A percentile compares a stretch with the other conserved stretches of the same genome.
Evolutionary conservation across 2,329 filamentous ascomycete genomes (phyloP).

Genomic region (Penicillium sp.): DNA sequence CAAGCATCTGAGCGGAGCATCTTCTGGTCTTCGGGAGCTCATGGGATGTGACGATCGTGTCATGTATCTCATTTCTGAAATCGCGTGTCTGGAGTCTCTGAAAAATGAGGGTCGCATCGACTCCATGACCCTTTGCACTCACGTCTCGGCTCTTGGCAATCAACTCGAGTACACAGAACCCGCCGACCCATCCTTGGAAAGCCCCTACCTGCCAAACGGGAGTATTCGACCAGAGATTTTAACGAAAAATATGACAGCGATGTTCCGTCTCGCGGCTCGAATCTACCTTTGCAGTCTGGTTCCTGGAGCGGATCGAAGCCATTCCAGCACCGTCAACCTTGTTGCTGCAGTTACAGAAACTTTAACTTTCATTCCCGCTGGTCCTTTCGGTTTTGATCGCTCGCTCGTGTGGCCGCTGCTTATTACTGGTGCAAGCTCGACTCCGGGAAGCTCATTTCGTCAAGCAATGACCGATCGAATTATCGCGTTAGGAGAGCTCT

Average conservation of each 20-base stretch:
- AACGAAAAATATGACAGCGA: slow-evolving; percentile 82
- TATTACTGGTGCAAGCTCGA: slow-evolving; percentile 79
- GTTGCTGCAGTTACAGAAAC: slow-evolving; percentile 77
- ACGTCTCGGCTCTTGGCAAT: slow-evolving; percentile 84
- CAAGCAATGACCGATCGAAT: slow-evolving; percentile 76
- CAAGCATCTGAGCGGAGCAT: slow-evolving; percentile 72
- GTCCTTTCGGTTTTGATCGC: slow-evolving; percentile 82
- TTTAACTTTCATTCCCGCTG: slow-evolving; percentile 81
- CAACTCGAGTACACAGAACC: slow-evolving; percentile 83
- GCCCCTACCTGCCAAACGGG: slow-evolving; percentile 62
- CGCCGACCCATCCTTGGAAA: slow-evolving; percentile 63
- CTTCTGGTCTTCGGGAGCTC: slow-evolving; percentile 81
- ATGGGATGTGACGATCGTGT: slow-evolving; percentile 98
- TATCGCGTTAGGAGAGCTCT: slow-evolving; percentile 73
- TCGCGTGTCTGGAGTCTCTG: slow-evolving; percentile 90
- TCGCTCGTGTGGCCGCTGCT: slow-evolving; percentile 93
- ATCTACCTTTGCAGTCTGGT: slow-evolving; percentile 97
- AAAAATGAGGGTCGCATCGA: slow-evolving; percentile 79
- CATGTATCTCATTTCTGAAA: slow-evolving; percentile 98
- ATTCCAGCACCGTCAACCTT: slow-evolving; percentile 74
- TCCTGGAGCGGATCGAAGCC: slow-evolving; percentile 78
- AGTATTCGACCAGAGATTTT: slow-evolving; percentile 82
- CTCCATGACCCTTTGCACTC: slow-evolving; percentile 82
- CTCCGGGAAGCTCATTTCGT: slow-evolving; percentile 74
- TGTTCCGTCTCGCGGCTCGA: slow-evolving; percentile 89